Evolutionary conservation across 306 rosid genomes (phyloP), one percentile per base, ranked within the genome.

Genomic region (Dryas alaskensis): DNA sequence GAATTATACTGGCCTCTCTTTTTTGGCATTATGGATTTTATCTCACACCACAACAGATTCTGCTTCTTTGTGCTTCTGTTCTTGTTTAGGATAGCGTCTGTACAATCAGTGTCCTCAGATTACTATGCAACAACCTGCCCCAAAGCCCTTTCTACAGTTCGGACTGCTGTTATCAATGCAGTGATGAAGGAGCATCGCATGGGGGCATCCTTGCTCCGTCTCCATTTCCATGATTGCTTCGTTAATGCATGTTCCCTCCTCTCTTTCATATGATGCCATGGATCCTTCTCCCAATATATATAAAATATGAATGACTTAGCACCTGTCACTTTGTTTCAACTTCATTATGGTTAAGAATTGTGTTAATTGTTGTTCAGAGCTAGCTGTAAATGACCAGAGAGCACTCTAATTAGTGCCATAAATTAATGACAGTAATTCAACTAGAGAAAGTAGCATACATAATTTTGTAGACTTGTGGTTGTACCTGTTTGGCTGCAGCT

Each of bases 171-270:
- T 54, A 0, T 1, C 6, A 84, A 76, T 48, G 91, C 93, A 2
- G 91, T 89, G 73, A 0, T 13, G 42, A 84, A 84, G 81, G 91
- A 89, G 60, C 82, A 63, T 50, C 91, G 93, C 66, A 89, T 89
- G 89, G 93, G 91, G 9, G 93, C 89, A 1, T 88, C 92, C 76
- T 59, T 72, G 78, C 89, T 88, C 8, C 92, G 92, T 62, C 92
- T 85, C 50, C 92, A 85, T 83, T 88, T 88, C 65, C 76, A 72
- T n/a, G 76, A 72, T 72, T 72, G 76, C 67, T 72, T 72, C 46
- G 76, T 72, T 37, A 72, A 72, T 72, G 76, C 62, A 72, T 31
- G 58, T 27, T 61, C 37, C 46, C 0, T 45, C 55, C 14, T 5
- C 27, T 13, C 43, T 72, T 58, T 42, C 48, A 40, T 7, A 22